Evolutionary conservation across 1,284 basidiomycete genomes (phyloP).

Genomic region (Earliella scabrosa): DNA sequence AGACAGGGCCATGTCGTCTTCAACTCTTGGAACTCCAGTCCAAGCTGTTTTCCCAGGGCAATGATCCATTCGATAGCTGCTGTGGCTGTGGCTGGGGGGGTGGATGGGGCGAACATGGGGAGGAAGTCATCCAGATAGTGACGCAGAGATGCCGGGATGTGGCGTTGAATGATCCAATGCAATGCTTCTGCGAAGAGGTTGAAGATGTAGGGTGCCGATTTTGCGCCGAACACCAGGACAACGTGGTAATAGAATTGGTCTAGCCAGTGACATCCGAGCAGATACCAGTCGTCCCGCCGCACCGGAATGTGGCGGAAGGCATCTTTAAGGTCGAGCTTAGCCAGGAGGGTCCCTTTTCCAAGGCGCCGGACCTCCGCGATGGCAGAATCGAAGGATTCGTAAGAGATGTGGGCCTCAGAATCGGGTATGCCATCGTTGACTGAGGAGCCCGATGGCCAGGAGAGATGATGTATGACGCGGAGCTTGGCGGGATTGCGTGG

Average conservation of each 20-base stretch:
- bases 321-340: slow-evolving; percentile 44
- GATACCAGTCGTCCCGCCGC: slow-evolving; percentile 34
- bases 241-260: slow-evolving; percentile 35
- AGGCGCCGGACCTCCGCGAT: slow-evolving; percentile 13
- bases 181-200: slow-evolving; percentile 42
- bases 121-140: slow-evolving; percentile 13
- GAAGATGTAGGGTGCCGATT: slow-evolving; percentile 42
- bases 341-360: slow-evolving; percentile 36
- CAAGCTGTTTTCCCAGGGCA: slow-evolving; percentile 2
- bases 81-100: background rate
- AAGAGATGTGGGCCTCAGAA: slow-evolving; percentile 33
- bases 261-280: slow-evolving; percentile 39
- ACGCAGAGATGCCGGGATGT: slow-evolving; percentile 2
- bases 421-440: slow-evolving; percentile 45
- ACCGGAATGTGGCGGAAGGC: slow-evolving; percentile 43
- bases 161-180: slow-evolving; percentile 38
- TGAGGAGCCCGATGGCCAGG: slow-evolving; percentile 38
- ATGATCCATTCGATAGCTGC: slow-evolving; percentile 2
- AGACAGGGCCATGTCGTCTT: slow-evolving; percentile 2
- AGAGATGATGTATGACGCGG: slow-evolving; percentile 41
- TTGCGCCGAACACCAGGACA: slow-evolving; percentile 30
- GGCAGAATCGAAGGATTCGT: slow-evolving; percentile 27
- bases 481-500: slow-evolving; percentile 34
- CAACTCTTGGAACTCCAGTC: slow-evolving; percentile 1
- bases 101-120: slow-evolving; percentile 2